Base-by-base conservation (phyloP, 2,329 filamentous ascomycete species). In the Harringtonia lauricola region DNA sequence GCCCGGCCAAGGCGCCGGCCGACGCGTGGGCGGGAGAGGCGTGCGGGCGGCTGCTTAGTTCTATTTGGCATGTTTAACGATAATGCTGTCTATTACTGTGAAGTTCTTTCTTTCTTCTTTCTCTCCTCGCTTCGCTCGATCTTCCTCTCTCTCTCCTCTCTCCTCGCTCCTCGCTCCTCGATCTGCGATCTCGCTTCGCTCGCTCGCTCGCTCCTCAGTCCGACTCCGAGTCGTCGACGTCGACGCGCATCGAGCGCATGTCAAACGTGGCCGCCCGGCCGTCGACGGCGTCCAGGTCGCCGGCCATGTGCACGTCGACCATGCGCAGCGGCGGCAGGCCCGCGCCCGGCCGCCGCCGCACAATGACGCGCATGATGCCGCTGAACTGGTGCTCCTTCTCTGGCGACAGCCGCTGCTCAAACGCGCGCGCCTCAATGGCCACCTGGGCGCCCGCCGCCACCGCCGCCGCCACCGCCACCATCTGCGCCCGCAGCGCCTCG, bases 341-440 rank as follows among this genome's bases (percentile, higher is more conserved):
- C 24, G 24, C 13, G n/a, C 18, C 26, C 4, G 30, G 55, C 71
- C 78, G 31, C 31, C 31, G 14, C 31, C 7, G 6, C 7, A 15
- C 14, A 14, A 34, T 26, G n/a, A 37, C 14, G 39, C 85, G 74
- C 37, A 90, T 77, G 2, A 84, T 88, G 48, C 85, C 84, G 43
- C 74, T 76, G 72, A 89, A 89, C 19, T 89, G 71, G 0, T 36
- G 10, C 15, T 19, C 17, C 8, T 8, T 15, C 17, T 18, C 84
- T 87, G 0, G 85, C 83, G 52, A 89, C 85, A 56, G 89, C 85
- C 83, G 76, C 7, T 80, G 84, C 3, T 83, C 76, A 12, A 89
- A 65, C 55, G 87, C 82, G 43, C 82, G 74, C 1, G 90, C 72
- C 10, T 83, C 83, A 34, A 90, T 70, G 2, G 71, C 83, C 39